Evolutionary conservation across 108 stramenopile genomes (phyloP), one percentile per base, ranked within the genome.

Genomic region (Nitzschia sp.): DNA sequence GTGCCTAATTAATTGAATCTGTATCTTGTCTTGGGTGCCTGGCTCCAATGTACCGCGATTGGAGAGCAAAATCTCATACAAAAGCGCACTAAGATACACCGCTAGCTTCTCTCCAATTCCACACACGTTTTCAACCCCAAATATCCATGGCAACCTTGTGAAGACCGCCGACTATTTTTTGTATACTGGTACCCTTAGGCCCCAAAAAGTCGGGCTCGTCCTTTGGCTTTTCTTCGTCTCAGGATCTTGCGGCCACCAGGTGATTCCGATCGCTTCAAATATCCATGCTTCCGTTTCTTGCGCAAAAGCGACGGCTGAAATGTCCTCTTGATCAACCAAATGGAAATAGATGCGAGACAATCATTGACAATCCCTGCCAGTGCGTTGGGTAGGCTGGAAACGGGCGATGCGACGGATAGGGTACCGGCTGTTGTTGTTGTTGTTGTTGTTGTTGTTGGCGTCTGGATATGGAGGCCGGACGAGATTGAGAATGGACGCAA

Each of bases 241-340:
- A 93, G 52, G 34, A 89, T 81, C 61, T 80, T 80, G 25, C 92
- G 68, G 25, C 92, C 92, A 25, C 86, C 89, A 30, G 83, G 84
- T 36, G 85, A 82, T 53, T 81, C 68, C 36, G 69, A 62, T 27
- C 89, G 62, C 60, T 75, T 81, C 64, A 93, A 72, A 66, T 90
- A 94, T 21, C 96, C 96, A 70, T 80, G 76, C 69, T 94, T 90
- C 25, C 96, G 83, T 74, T 86, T 93, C 58, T 88, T 88, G 25
- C 87, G 85, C 28, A 93, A 26, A 57, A 93, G 69, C 11, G 89
- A 91, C 2, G 96, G 96, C 63, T 96, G 96, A 71, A 90, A 96
- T 11, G 93, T 94, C 47, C 96, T 83, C 63, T 96, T 96, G 58
- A 93, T 86, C 22, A 84, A 61, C 78, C 78, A 79, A 55, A 72